Conservation (phyloP, 768 basidiomycete species). For the Tricholoma terreum region DNA sequence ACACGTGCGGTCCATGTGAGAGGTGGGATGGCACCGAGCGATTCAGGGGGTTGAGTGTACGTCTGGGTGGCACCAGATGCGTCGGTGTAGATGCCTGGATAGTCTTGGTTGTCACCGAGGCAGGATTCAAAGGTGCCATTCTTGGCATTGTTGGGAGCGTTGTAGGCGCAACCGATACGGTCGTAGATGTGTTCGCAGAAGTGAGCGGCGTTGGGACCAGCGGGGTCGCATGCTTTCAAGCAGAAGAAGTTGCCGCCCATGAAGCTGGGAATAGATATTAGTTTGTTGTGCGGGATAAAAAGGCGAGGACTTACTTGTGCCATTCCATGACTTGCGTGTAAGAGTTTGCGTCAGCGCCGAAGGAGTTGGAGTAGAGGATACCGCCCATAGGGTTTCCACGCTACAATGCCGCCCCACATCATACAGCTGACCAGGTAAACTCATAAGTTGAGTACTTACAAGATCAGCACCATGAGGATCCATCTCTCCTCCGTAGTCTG, state of each 20-base stretch:
- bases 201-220: slow-evolving; percentile 23
- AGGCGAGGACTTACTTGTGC: slow-evolving; percentile 48
- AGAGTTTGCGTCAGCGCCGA: slow-evolving; percentile 41
- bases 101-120: slow-evolving; percentile 58
- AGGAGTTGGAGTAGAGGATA: slow-evolving; percentile 41
- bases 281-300: neutral
- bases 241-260: slow-evolving; percentile 66
- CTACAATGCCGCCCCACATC: slow-evolving; percentile 27
- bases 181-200: slow-evolving; percentile 22
- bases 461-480: slow-evolving; percentile 54
- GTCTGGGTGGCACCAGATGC: slow-evolving; percentile 37
- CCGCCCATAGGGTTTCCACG: slow-evolving; percentile 56
- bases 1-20: slow-evolving; percentile 39
- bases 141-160: slow-evolving; percentile 61
- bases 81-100: slow-evolving; percentile 48
- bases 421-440: neutral
- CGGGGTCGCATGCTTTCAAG: slow-evolving; percentile 69
- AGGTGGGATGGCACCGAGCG: slow-evolving; percentile 32
- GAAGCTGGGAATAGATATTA: slow-evolving; percentile 65
- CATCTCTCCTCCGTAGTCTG: slow-evolving; percentile 48
- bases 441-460: slow-evolving; percentile 17
- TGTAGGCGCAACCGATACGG: slow-evolving; percentile 35
- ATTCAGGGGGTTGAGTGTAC: slow-evolving; percentile 40
- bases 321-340: slow-evolving; percentile 62
- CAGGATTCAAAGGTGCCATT: slow-evolving; percentile 63